Conservation (phyloP, 306 rosid species). For the Acacia crassicarpa region DNA sequence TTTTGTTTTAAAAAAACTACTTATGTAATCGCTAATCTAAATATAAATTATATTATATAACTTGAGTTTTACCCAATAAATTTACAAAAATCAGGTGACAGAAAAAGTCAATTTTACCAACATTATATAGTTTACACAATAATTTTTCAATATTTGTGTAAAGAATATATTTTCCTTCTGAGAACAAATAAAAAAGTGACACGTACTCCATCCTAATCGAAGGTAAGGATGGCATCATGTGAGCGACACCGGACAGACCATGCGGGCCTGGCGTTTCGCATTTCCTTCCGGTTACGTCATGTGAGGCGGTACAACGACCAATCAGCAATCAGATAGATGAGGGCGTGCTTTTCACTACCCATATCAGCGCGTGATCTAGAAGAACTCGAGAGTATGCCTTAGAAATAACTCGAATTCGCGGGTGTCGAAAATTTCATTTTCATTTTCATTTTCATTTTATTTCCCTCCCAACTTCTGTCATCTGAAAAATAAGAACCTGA, state of each 20-base stretch:
- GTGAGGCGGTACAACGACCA: background rate
- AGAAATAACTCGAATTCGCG: conserved; percentile 37
- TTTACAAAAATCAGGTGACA: too few species aligned
- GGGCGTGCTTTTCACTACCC: background rate
- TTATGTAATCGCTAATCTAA: too few species aligned
- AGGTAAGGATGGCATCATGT: background rate
- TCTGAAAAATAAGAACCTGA: background rate
- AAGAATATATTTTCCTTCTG: too few species aligned
- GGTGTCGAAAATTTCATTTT: background rate
- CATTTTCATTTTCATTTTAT: background rate
- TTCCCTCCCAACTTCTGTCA: background rate
- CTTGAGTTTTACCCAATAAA: too few species aligned
- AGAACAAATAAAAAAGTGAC: too few species aligned
- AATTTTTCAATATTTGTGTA: too few species aligned
- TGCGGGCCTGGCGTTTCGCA: background rate
- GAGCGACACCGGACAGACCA: background rate
- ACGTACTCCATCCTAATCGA: too few species aligned
- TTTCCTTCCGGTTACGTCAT: background rate
- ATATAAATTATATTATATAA: too few species aligned
- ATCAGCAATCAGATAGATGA: background rate
- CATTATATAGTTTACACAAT: too few species aligned
- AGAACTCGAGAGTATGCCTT: conserved; percentile 15
- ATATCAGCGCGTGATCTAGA: background rate
- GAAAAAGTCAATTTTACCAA: too few species aligned
- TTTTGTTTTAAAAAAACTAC: too few species aligned